phyloP scores from a whole-genome alignment of 2,329 filamentous ascomycete genomes.

The Aspergillus ochraceus region DNA sequence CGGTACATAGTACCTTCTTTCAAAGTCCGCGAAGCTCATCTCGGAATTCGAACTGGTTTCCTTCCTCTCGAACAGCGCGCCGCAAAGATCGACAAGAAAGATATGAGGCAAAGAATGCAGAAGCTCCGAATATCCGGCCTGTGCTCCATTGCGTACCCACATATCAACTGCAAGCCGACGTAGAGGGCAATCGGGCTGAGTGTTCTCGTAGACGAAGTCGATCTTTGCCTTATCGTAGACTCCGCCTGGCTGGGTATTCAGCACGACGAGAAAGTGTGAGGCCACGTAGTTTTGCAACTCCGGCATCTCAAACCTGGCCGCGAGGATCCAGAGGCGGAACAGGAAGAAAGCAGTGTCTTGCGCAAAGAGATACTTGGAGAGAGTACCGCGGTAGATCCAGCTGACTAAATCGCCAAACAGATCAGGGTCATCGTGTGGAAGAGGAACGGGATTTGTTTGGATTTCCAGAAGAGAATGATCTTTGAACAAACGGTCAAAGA shows the following conservation, averaged over 20 bases:
- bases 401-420: neutral
- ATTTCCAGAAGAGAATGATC: neutral
- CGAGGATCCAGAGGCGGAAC: neutral
- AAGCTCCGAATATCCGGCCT: neutral
- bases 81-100: neutral
- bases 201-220: neutral
- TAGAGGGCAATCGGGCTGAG: neutral
- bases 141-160: neutral
- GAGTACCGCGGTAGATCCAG: neutral
- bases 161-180: neutral
- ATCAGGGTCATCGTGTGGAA: neutral
- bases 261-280: neutral
- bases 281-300: neutral
- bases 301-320: neutral
- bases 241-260: neutral
- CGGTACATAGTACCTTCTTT: neutral
- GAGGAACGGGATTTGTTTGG: neutral
- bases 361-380: neutral
- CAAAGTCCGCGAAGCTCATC: neutral
- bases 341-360: neutral
- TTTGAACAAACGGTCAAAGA: neutral
- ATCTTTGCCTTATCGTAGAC: neutral
- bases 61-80: neutral
- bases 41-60: accelerated
- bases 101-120: neutral